These are phyloP conservation scores for Kodamaea anthophila DNA, from an alignment of 1,139 yeast species.

Conservation along the genomic window DNA sequence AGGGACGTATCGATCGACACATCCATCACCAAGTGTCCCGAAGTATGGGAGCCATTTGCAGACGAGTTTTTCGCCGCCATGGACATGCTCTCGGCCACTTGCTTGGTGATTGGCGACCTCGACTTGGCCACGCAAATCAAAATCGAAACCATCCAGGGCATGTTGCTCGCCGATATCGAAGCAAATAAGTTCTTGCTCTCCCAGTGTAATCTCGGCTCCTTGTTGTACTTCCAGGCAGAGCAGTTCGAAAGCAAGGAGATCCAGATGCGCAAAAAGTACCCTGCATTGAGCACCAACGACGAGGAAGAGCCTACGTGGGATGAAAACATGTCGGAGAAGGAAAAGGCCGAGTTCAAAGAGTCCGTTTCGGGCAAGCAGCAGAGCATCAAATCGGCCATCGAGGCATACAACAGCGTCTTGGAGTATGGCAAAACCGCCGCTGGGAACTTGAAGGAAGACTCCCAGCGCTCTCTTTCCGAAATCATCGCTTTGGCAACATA, in stretches of 20 bases:
- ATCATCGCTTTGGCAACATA: conserved; percentile 70
- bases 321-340: conserved; percentile 10
- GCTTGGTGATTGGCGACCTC: conserved; percentile 62
- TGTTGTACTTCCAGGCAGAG: conserved; percentile 67
- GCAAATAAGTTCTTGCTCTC: conserved; percentile 60
- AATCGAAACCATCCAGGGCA: conserved; percentile 63
- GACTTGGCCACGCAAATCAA: conserved; percentile 58
- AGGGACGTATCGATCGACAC: conserved; percentile 14
- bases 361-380: conserved; percentile 25
- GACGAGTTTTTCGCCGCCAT: conserved; percentile 73
- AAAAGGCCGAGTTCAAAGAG: conserved; percentile 16
- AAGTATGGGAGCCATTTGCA: conserved; percentile 64
- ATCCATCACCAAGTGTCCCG: conserved; percentile 16
- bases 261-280: conserved; percentile 20
- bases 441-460: conserved; percentile 1
- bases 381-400: conserved; percentile 39
- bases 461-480: conserved; percentile 5
- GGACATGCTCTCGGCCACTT: conserved; percentile 63
- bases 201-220: conserved; percentile 67
- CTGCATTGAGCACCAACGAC: conserved; percentile 6
- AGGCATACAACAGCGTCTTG: conserved; percentile 49
- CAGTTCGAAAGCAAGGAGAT: conserved; percentile 50
- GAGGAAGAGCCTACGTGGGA: conserved; percentile 10
- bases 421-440: conserved; percentile 41
- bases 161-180: conserved; percentile 65